Evolutionary conservation across 441 rosid genomes (phyloP).

Genomic region (Adansonia madagascariensis): DNA sequence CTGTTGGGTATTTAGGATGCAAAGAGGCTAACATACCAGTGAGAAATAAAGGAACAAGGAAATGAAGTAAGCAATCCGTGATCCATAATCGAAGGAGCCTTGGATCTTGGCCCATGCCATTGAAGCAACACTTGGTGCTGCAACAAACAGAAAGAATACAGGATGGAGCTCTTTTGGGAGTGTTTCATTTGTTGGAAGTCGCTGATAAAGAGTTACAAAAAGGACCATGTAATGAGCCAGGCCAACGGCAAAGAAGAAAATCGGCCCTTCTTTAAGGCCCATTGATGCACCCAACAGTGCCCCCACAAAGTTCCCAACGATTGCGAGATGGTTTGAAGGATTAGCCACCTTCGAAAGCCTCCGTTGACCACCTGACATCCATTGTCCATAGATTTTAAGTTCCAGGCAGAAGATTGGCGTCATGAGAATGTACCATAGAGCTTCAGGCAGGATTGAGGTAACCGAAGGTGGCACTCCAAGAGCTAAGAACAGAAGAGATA

Average conservation of each 20-base stretch:
- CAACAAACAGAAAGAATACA: slow-evolving; percentile 87
- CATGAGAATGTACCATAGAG: slow-evolving; percentile 84
- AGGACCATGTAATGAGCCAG: slow-evolving; percentile 82
- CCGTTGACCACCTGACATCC: slow-evolving; percentile 92
- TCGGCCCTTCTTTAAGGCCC: slow-evolving; percentile 89
- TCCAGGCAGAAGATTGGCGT: slow-evolving; percentile 70
- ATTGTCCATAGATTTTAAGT: slow-evolving; percentile 91
- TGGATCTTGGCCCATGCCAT: slow-evolving; percentile 84
- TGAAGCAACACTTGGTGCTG: slow-evolving; percentile 87
- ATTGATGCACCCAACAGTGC: slow-evolving; percentile 83
- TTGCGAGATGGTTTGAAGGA: slow-evolving; percentile 78
- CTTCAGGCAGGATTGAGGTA: slow-evolving; percentile 42
- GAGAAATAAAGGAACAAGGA: slow-evolving; percentile 86
- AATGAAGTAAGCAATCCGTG: slow-evolving; percentile 81
- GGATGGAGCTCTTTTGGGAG: slow-evolving; percentile 95
- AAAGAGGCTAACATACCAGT: slow-evolving; percentile 47
- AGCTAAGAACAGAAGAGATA: slow-evolving; percentile 71
- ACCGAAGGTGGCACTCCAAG: slow-evolving; percentile 70
- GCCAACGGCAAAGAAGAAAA: slow-evolving; percentile 86
- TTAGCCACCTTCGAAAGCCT: slow-evolving; percentile 92
- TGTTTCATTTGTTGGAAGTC: slow-evolving; percentile 85
- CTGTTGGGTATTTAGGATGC: neutral
- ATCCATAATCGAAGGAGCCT: slow-evolving; percentile 66
- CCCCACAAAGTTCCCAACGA: slow-evolving; percentile 89
- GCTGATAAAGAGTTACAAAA: slow-evolving; percentile 90